phyloP scores from a whole-genome alignment of 805 yeast genomes.

The Teunomyces barrocoloradensis region DNA sequence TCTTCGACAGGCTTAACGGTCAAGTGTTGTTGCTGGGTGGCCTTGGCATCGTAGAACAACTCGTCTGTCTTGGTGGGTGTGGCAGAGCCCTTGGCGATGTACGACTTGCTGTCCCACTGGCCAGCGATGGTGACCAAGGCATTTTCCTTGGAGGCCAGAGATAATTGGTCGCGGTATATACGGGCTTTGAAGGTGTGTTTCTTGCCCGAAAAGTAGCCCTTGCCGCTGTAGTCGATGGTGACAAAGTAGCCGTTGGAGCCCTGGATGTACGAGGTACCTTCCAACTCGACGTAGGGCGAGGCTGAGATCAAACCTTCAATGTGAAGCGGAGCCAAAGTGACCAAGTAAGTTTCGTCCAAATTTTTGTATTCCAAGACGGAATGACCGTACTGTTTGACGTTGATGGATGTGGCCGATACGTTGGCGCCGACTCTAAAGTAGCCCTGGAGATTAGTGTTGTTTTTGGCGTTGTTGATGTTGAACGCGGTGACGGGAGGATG shows the following conservation, averaged over 20 bases:
- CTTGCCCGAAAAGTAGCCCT: conserved; percentile 95
- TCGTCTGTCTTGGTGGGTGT: conserved; percentile 44
- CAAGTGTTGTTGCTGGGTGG: conserved; percentile 51
- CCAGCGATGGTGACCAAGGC: conserved; percentile 81
- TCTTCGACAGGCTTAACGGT: conserved; percentile 76
- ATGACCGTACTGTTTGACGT: conserved; percentile 91
- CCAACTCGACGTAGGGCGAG: conserved; percentile 92
- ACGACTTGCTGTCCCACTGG: conserved; percentile 86
- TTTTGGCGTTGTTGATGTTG: conserved; percentile 69
- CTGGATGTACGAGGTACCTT: conserved; percentile 83
- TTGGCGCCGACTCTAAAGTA: conserved; percentile 87
- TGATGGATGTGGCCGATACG: conserved; percentile 71
- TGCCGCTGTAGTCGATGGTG: conserved; percentile 77
- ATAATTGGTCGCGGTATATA: conserved; percentile 52
- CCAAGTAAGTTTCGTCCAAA: conserved; percentile 63
- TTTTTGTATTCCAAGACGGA: conserved; percentile 67
- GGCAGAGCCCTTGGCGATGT: conserved; percentile 55
- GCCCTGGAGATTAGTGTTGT: conserved; percentile 74
- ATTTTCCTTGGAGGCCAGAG: conserved; percentile 51
- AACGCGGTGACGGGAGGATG: conserved; percentile 98
- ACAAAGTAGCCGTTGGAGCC: conserved; percentile 74
- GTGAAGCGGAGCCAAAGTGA: conserved; percentile 93
- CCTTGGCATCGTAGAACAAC: conserved; percentile 62
- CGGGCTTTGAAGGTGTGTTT: conserved; percentile 90
- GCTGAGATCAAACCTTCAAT: conserved; percentile 91